Conservation (phyloP, 345 rosid species). For the Iberis pinnata region DNA sequence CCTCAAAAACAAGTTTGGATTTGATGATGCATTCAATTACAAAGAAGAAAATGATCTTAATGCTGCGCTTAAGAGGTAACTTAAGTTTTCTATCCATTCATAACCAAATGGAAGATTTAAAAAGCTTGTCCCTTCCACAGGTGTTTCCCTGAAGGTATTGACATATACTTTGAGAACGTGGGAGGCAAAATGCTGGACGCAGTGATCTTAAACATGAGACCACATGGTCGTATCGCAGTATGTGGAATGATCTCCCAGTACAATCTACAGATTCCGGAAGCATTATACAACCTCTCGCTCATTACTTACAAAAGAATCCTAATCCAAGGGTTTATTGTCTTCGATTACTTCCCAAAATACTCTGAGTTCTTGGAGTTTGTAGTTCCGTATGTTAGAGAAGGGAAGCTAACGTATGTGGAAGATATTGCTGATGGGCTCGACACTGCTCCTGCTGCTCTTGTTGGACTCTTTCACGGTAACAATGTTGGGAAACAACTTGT, state of each 20-base stretch:
- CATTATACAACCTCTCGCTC: constrained; percentile 18
- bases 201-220: constrained; percentile 46
- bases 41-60: constrained; percentile 41
- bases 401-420: constrained; percentile 46
- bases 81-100: too few relatives aligned
- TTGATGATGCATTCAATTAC: constrained; percentile 60
- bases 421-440: constrained; percentile 51
- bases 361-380: constrained; percentile 36
- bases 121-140: too few relatives aligned
- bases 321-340: constrained; percentile 31
- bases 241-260: constrained; percentile 60
- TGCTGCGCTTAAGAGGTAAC: constrained; percentile 44
- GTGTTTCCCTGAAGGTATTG: constrained; percentile 42
- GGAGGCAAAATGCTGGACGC: constrained; percentile 50
- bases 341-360: constrained; percentile 41
- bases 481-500: constrained; percentile 57
- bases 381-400: constrained; percentile 34
- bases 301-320: constrained; percentile 27
- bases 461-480: constrained; percentile 44
- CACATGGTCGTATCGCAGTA: constrained; percentile 38
- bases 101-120: too few relatives aligned
- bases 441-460: constrained; percentile 43
- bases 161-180: constrained; percentile 37
- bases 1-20: constrained; percentile 50
- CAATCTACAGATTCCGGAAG: constrained; percentile 36